A percentile compares a stretch with the other conserved stretches of the same genome.
phyloP scores from a whole-genome alignment of 2,329 filamentous ascomycete species.

The Sporothrix schenckii region DNA sequence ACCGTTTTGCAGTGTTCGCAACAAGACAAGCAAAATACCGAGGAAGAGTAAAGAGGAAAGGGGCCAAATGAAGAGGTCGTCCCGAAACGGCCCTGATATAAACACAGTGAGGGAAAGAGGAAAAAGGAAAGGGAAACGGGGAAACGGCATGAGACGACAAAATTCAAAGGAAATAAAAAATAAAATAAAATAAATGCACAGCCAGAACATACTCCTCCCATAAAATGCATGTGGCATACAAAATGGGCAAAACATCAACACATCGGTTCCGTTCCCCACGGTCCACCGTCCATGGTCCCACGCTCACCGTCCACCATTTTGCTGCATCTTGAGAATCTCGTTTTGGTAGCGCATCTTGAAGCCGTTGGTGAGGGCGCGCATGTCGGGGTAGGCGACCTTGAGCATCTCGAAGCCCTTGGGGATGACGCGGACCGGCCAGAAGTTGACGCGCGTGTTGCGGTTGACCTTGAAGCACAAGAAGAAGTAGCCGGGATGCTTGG shows the following conservation, averaged over 20 bases:
- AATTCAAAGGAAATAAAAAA: slow-evolving; percentile 2
- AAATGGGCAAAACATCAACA: no score
- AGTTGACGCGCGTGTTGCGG: slow-evolving; percentile 69
- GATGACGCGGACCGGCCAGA: slow-evolving; percentile 86
- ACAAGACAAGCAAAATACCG: background rate
- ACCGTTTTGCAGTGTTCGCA: slow-evolving; percentile 9
- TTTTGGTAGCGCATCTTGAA: slow-evolving; percentile 82
- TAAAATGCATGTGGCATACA: no score
- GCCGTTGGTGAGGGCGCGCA: slow-evolving; percentile 92
- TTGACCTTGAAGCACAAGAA: slow-evolving; percentile 95
- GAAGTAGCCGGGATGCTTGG: slow-evolving; percentile 92
- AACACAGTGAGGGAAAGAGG: background rate
- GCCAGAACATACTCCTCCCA: slow-evolving; percentile 3
- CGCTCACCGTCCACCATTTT: slow-evolving; percentile 33
- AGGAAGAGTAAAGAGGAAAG: background rate
- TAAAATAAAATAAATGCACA: background rate
- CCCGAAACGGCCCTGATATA: slow-evolving; percentile 12
- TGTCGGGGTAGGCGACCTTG: slow-evolving; percentile 87
- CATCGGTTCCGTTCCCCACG: background rate
- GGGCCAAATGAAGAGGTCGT: background rate
- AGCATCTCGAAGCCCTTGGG: slow-evolving; percentile 92
- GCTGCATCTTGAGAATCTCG: slow-evolving; percentile 66
- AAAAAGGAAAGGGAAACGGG: background rate
- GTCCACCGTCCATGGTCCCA: no score
- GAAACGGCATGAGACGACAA: no score